These are phyloP conservation scores for Bruguiera hainesii DNA, from an alignment of 441 rosid species.

Conservation along the genomic window DNA sequence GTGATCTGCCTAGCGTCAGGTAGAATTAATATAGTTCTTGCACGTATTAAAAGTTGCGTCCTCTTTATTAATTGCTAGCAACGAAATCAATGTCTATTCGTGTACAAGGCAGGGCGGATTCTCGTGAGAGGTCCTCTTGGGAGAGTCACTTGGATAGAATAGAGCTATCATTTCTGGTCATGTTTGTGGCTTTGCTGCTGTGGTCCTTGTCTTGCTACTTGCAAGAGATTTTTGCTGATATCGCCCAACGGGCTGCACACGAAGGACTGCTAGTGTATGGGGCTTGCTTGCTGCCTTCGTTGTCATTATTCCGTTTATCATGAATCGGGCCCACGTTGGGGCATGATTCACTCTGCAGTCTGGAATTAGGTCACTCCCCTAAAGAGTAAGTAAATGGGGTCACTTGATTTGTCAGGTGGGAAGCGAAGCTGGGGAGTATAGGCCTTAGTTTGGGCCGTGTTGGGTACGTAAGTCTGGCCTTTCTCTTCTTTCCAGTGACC, in stretches of 20 bases:
- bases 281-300: not conserved
- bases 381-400: not conserved
- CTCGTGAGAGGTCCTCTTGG: slow-evolving; percentile 49
- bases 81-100: not conserved
- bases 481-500: slow-evolving; percentile 55
- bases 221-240: slow-evolving; percentile 26
- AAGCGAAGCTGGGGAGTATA: slow-evolving; percentile 35
- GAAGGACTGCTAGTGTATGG: slow-evolving; percentile 35
- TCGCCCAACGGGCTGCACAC: slow-evolving; percentile 23
- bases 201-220: slow-evolving; percentile 49
- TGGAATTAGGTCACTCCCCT: no score
- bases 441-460: slow-evolving; percentile 39
- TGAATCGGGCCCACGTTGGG: no score
- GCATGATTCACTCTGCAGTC: no score
- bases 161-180: slow-evolving; percentile 35
- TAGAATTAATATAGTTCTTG: not conserved
- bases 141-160: slow-evolving; percentile 40
- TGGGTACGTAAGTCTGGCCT: slow-evolving; percentile 51
- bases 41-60: not conserved
- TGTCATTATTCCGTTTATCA: not conserved
- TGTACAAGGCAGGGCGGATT: slow-evolving; percentile 2
- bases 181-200: slow-evolving; percentile 39
- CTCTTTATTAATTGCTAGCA: not conserved
- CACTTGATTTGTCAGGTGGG: slow-evolving; percentile 37
- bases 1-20: not conserved